These are phyloP conservation scores for Globisporangium alternatum DNA, from an alignment of 352 stramenopile genomes.

Conservation along the genomic window DNA sequence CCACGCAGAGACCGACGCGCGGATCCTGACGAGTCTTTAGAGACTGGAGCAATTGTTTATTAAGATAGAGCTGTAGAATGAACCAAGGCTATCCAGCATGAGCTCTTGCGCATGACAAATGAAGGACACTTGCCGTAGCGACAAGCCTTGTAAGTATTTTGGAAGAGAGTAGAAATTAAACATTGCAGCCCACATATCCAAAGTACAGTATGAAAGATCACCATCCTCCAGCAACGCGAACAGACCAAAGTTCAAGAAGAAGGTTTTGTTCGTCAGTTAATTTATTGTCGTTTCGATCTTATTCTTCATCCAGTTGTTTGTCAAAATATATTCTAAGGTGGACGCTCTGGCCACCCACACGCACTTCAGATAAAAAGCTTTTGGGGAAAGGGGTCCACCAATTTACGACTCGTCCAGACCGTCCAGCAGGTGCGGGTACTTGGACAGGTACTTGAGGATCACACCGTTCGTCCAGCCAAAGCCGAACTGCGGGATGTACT, in stretches of 20 bases:
- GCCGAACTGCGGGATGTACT: slow-evolving; percentile 51
- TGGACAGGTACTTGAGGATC: slow-evolving; percentile 45
- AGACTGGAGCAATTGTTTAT: background rate
- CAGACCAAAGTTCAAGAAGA: background rate
- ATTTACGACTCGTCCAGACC: slow-evolving; percentile 5
- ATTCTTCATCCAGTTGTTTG: background rate
- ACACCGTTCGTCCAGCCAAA: slow-evolving; percentile 64
- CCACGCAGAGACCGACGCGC: background rate
- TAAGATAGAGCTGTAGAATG: background rate
- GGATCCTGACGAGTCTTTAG: slow-evolving; percentile 3
- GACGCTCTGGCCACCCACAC: background rate
- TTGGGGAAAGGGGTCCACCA: background rate
- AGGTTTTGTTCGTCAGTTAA: background rate
- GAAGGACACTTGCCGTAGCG: no score
- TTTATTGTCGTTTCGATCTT: background rate
- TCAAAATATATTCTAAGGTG: background rate
- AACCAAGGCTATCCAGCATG: background rate
- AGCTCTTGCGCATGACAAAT: background rate
- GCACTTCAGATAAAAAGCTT: background rate
- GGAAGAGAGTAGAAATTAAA: no score
- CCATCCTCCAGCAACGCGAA: background rate
- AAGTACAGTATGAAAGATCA: no score
- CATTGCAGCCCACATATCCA: no score
- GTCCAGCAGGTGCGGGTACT: slow-evolving; percentile 25
- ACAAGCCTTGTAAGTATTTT: no score